Evolutionary conservation across 2,329 filamentous ascomycete genomes (phyloP).

Genomic region (Arthrobotrys sinensis): DNA sequence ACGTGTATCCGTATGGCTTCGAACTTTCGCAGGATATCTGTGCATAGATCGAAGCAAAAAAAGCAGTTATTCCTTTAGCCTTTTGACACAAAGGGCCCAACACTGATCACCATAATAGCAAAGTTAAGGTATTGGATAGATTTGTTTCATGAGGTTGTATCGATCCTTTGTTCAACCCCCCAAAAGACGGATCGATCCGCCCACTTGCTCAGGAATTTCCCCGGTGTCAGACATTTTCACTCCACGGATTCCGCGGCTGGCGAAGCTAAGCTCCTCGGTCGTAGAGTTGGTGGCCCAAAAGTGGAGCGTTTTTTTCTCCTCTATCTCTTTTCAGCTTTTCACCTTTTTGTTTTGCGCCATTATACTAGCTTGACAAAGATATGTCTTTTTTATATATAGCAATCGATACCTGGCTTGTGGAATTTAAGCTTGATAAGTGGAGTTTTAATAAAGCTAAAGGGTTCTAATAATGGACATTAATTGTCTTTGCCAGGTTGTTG

Average conservation of each 20-base stretch:
- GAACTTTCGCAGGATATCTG: constrained; percentile 6
- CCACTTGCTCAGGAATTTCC: constrained; percentile 27
- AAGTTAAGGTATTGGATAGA: constrained; percentile 23
- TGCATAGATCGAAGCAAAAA: constrained; percentile 5
- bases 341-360: constrained; percentile 14
- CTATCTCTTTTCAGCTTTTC: neutral
- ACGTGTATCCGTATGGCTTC: constrained; percentile 17
- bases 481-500: constrained; percentile 1
- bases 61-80: constrained; percentile 25
- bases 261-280: constrained; percentile 22
- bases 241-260: constrained; percentile 23
- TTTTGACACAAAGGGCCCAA: constrained; percentile 13
- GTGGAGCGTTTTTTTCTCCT: constrained; percentile 7
- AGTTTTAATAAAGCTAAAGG: constrained; percentile 2
- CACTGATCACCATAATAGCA: constrained; percentile 17
- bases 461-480: constrained; percentile 38
- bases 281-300: neutral
- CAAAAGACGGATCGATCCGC: constrained; percentile 32
- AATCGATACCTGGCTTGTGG: constrained; percentile 12
- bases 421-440: constrained; percentile 31
- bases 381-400: constrained; percentile 4
- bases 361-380: constrained; percentile 17
- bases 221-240: constrained; percentile 16
- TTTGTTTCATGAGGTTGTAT: constrained; percentile 34
- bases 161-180: constrained; percentile 24